These are phyloP conservation scores for Schrenkiella parvula DNA, from an alignment of 345 rosid species.

Conservation along the genomic window DNA sequence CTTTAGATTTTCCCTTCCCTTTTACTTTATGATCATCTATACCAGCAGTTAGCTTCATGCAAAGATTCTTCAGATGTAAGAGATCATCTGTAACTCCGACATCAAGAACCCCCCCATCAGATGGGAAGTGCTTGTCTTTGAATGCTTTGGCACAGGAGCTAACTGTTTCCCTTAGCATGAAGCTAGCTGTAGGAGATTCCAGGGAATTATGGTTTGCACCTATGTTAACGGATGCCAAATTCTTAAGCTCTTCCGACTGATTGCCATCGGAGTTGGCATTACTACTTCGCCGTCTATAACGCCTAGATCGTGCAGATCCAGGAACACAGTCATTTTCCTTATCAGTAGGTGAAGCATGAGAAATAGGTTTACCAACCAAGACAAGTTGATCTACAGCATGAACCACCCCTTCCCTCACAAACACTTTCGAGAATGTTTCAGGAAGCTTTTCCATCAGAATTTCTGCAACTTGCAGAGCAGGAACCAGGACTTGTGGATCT, in stretches of 20 bases:
- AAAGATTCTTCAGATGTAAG: constrained; percentile 73
- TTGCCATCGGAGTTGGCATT: constrained; percentile 64
- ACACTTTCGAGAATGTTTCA: constrained; percentile 87
- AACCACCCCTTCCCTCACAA: constrained; percentile 97
- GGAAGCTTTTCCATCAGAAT: constrained; percentile 99
- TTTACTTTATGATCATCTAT: constrained; percentile 79
- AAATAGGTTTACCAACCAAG: constrained; percentile 55
- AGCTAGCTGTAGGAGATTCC: constrained; percentile 65
- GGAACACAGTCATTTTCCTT: constrained; percentile 71
- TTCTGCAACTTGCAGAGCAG: constrained; percentile 94
- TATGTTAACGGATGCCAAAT: constrained; percentile 43
- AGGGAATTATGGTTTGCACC: constrained; percentile 65
- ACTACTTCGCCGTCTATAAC: constrained; percentile 78
- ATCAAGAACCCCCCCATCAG: constrained; percentile 68
- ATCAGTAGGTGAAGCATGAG: constrained; percentile 54
- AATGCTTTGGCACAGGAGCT: constrained; percentile 88
- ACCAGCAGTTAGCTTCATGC: constrained; percentile 67
- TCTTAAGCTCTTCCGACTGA: constrained; percentile 61
- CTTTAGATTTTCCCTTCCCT: constrained; percentile 86
- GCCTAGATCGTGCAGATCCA: constrained; percentile 84
- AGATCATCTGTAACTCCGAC: constrained; percentile 98
- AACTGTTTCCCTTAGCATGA: constrained; percentile 65
- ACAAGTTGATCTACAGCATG: constrained; percentile 97
- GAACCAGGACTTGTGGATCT: constrained; percentile 96
- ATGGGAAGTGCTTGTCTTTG: constrained; percentile 77